Base-by-base conservation (phyloP, 768 basidiomycete species). In the Termitomyces sp. region DNA sequence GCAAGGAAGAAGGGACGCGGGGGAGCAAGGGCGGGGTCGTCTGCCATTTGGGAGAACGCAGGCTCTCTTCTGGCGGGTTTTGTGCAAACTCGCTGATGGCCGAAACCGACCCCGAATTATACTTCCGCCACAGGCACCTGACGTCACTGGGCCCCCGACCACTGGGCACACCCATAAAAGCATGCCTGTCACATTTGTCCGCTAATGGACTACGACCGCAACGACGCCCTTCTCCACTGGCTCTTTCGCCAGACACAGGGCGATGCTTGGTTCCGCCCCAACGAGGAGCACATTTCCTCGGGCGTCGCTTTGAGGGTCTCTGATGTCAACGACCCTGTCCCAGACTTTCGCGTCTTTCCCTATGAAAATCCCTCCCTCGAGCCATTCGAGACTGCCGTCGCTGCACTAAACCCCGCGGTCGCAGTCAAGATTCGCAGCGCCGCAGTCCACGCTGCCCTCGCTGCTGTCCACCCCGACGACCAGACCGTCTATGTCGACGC, bases 181-280 rank as follows among this genome's bases (percentile, higher is more conserved):
- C 22, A 26, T n/a, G 4, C 39, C 39, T 2, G 6, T 18, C 6
- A 2, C 6, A 22, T 39, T 53, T 12, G 31, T 22, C 42, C 14
- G 1, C 47, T n/a, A 46, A 82, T 82, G 80, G 88, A 89, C 74
- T 90, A 90, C 74, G 88, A 90, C 73, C 81, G 86, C 36, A 88
- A 86, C 72, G 87, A 90, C 71, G 89, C 89, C 47, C 76, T 90
- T 58, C 79, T 91, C 27, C 89, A 91, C 71, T 85, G 88, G 73
- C 83, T 91, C 64, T 91, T 90, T 74, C 83, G 72, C 24, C 74
- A 89, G 78, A 91, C 89, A 0, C 88, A 90, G 67, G 87, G 87
- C 41, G 89, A 91, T 52, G 87, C 88, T 4, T 91, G 89, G 89
- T 90, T 91, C 69, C 83, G 88, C 59, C 87, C 88, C 13, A 82